Evolutionary conservation across 108 stramenopile species (phyloP).

Genomic region (Nitzschia sp.): DNA sequence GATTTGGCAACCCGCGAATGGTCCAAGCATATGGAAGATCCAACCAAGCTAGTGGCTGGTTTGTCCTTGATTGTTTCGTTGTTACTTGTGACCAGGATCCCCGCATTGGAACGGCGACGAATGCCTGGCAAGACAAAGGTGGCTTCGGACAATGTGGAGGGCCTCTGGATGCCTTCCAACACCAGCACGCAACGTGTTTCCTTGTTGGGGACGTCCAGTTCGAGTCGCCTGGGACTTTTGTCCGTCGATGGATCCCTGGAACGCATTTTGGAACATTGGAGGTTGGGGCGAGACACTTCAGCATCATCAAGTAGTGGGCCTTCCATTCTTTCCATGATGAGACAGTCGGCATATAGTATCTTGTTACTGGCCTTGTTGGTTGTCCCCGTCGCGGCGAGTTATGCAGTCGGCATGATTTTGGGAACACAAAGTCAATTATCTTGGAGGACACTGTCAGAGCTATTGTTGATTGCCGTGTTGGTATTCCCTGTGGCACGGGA

Average conservation of each 20-base stretch:
- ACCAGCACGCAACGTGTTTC: conserved; percentile 46
- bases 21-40: conserved; percentile 30
- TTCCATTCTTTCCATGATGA: conserved; percentile 27
- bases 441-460: conserved; percentile 61
- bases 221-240: conserved; percentile 58
- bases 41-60: conserved; percentile 54
- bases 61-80: conserved; percentile 55
- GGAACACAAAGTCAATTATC: too few species aligned
- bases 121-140: conserved; percentile 1
- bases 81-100: conserved; percentile 49
- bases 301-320: background rate
- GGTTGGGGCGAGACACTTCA: background rate
- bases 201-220: conserved; percentile 70
- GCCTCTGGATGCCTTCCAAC: conserved; percentile 32
- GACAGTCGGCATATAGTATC: conserved; percentile 40
- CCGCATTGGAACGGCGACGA: conserved; percentile 49
- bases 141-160: conserved; percentile 40
- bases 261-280: conserved; percentile 59
- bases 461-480: conserved; percentile 54
- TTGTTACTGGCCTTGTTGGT: conserved; percentile 24
- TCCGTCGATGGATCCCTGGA: conserved; percentile 66
- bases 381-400: conserved; percentile 10
- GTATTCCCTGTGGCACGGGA: conserved; percentile 40
- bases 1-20: conserved; percentile 21
- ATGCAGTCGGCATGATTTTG: background rate